Evolutionary conservation across 805 yeast genomes (phyloP).

Genomic region (Ogataea degrootiae): DNA sequence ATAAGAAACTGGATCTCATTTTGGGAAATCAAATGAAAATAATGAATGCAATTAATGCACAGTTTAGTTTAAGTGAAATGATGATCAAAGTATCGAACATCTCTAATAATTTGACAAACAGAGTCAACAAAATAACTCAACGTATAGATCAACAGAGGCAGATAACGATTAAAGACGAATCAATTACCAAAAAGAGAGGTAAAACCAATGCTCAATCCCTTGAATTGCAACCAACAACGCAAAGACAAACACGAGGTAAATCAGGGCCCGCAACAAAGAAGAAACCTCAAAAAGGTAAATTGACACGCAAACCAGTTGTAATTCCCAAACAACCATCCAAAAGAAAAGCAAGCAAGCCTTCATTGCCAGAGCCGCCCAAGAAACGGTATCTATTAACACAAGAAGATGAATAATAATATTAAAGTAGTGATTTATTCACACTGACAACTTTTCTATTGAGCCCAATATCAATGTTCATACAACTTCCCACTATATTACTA

Average conservation of each 20-base stretch:
- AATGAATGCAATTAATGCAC: constrained; percentile 4
- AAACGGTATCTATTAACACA: not conserved
- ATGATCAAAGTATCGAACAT: not conserved
- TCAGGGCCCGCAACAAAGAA: too few relatives aligned
- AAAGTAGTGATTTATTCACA: not conserved
- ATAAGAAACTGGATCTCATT: constrained; percentile 1
- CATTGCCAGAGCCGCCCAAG: too few relatives aligned
- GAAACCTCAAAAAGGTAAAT: too few relatives aligned
- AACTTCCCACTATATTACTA: not conserved
- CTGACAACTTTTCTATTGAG: constrained; percentile 11
- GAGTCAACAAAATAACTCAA: not conserved
- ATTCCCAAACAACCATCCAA: too few relatives aligned
- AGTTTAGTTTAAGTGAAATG: not conserved
- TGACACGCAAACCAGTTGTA: too few relatives aligned
- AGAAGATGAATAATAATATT: not conserved
- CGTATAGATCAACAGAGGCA: too few relatives aligned
- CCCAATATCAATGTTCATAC: constrained; percentile 15
- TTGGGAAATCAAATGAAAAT: constrained; percentile 11
- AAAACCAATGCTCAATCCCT: too few relatives aligned
- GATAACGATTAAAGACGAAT: too few relatives aligned
- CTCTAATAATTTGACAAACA: not conserved
- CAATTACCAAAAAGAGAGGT: too few relatives aligned
- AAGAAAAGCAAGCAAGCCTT: too few relatives aligned
- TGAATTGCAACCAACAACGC: too few relatives aligned
- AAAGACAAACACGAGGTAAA: too few relatives aligned